Percentiles rank a stretch among this genome's conserved stretches.
Conservation (phyloP, 768 basidiomycete species). For the Serendipita sp. region DNA sequence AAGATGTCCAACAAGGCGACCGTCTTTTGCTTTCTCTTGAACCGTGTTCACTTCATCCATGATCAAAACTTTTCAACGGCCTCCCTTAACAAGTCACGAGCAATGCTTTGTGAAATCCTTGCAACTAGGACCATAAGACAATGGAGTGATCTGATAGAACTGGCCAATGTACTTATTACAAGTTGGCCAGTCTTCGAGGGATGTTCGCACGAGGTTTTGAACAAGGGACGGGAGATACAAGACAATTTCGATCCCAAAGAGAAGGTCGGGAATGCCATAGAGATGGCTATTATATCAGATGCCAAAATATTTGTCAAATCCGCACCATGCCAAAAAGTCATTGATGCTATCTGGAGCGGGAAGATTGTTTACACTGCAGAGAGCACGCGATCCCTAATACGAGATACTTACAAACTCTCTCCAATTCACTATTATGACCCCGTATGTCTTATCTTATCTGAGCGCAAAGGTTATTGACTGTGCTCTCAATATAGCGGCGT, state of each 20-base stretch:
- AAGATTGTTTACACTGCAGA: conserved; percentile 83
- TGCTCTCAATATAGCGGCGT: conserved; percentile 30
- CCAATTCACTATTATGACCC: conserved; percentile 93
- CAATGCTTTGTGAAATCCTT: conserved; percentile 75
- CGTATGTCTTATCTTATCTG: not conserved
- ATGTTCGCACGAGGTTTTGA: conserved; percentile 42
- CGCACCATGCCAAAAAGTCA: conserved; percentile 79
- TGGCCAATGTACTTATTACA: conserved; percentile 57
- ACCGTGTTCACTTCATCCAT: conserved; percentile 68
- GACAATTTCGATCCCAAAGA: conserved; percentile 56
- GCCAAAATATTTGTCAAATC: conserved; percentile 83
- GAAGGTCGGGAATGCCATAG: conserved; percentile 79
- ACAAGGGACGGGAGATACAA: conserved; percentile 42
- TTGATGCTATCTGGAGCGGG: conserved; percentile 72
- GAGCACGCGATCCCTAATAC: conserved; percentile 75
- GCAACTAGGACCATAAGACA: conserved; percentile 66
- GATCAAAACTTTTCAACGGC: conserved; percentile 59
- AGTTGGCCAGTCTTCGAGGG: conserved; percentile 71
- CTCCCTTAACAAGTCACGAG: conserved; percentile 57
- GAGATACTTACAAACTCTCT: conserved; percentile 85
- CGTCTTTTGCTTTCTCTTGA: conserved; percentile 78
- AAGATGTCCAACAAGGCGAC: conserved; percentile 61
- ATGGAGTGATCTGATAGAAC: conserved; percentile 48
- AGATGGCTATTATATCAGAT: conserved; percentile 77
- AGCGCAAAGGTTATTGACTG: not conserved